A percentile compares a stretch with the other conserved stretches of the same genome.
Evolutionary conservation across 306 rosid genomes (phyloP).

Genomic region (Citrullus mucosospermus): DNA sequence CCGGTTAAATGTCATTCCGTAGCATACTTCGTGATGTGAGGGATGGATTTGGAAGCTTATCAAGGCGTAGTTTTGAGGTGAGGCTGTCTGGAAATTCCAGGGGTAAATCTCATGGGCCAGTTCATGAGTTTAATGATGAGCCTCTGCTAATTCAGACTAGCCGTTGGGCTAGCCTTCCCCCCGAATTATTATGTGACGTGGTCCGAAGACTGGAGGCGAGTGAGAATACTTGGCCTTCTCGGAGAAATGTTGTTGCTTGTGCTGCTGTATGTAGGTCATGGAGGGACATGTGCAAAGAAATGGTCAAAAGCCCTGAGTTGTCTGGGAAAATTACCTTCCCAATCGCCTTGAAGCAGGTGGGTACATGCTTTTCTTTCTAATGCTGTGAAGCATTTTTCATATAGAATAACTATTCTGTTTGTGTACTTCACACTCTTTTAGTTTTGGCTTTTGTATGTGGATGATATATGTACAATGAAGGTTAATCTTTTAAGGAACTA

Average conservation of each 20-base stretch:
- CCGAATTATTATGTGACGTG: constrained; percentile 75
- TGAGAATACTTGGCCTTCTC: constrained; percentile 80
- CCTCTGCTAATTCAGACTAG: constrained; percentile 39
- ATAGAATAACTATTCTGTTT: background rate
- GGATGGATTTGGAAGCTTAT: constrained; percentile 78
- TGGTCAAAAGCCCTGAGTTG: constrained; percentile 55
- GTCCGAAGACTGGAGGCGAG: constrained; percentile 69
- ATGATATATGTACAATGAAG: background rate
- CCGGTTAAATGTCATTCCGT: constrained; percentile 75
- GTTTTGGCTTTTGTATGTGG: background rate
- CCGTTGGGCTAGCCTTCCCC: constrained; percentile 81
- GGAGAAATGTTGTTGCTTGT: constrained; percentile 68
- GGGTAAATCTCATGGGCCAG: constrained; percentile 57
- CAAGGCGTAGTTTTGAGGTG: constrained; percentile 71
- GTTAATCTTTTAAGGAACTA: background rate
- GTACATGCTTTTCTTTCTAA: background rate
- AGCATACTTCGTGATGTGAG: constrained; percentile 83
- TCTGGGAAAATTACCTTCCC: constrained; percentile 87
- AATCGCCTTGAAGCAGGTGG: constrained; percentile 78
- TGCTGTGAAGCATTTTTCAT: background rate
- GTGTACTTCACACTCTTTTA: background rate
- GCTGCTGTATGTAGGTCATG: constrained; percentile 83
- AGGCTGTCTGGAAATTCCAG: constrained; percentile 60
- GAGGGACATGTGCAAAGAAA: constrained; percentile 91
- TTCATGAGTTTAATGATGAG: constrained; percentile 46